Evolutionary conservation across 2,329 filamentous ascomycete genomes (phyloP), one percentile per base, ranked within the genome.

Genomic region (Acrocalymma vagum): DNA sequence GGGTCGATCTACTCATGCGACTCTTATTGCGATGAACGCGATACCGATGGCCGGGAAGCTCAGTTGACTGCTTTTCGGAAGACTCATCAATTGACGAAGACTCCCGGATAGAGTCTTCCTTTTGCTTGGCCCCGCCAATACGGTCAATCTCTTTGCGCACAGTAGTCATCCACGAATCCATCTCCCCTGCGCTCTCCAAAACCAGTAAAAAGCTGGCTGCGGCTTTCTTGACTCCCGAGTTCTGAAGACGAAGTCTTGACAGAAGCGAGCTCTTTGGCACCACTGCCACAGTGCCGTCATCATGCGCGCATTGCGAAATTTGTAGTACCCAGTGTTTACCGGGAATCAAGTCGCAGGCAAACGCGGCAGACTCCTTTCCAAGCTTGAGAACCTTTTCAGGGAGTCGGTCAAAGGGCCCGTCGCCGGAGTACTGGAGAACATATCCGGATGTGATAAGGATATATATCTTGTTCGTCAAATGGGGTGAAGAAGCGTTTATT

Each of bases 251-350:
- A 33, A 90, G 72, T 38, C 85, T 81, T 2, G 85, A 82, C 21
- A 90, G 76, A 3, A 90, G 67, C 1, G 85, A 87, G 33, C 81
- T 80, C 3, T 80, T 73, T 24, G 67, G 67, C 2, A 43, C 58
- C 5, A 55, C 45, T 10, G 77, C 61, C 1, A 71, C 57, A 4
- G 60, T 72, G 18, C 81, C 81, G 22, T 87, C 80, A 3, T 79
- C 69, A 33, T 85, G 83, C 41, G 84, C 82, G 7, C 77, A 73
- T 23, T 88, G 86, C 3, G 84, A 86, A 15, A 93, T 82, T 53
- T 90, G 88, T 10, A 93, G 68, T 5, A 93, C 89, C 83, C 87
- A 92, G 58, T 91, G 88, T 45, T 83, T 83, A 5, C 89, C 89
- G 3, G 88, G 87, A 39, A 93, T 90, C 10, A 87, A 76, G 62